Conservation (phyloP, 1,284 basidiomycete species). For the Coniophora puteana region DNA sequence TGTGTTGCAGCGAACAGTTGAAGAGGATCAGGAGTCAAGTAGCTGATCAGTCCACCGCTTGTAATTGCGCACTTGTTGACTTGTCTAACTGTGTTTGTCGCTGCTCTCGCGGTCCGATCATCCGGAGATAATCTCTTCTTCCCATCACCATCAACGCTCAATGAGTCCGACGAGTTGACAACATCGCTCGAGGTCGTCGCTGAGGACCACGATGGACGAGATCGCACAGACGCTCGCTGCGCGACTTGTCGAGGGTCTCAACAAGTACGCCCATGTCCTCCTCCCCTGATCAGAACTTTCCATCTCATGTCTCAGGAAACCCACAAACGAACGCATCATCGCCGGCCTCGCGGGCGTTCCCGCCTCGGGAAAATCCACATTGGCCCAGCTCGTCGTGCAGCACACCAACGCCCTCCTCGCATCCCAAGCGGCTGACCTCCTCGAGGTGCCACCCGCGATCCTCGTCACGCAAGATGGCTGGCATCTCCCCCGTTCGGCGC, state of each 20-base stretch:
- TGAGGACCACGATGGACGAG: conserved; percentile 31
- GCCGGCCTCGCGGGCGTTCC: conserved; percentile 80
- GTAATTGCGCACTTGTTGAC: too few relatives aligned
- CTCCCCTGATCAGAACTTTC: not conserved
- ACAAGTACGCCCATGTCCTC: conserved; percentile 9
- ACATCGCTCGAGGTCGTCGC: too few relatives aligned
- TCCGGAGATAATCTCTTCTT: too few relatives aligned
- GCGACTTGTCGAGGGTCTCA: conserved; percentile 25
- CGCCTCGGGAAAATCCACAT: conserved; percentile 79
- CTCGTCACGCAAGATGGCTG: conserved; percentile 83
- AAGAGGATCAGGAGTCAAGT: too few relatives aligned
- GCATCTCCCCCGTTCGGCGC: conserved; percentile 70
- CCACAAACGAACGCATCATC: conserved; percentile 45
- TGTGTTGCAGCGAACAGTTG: too few relatives aligned
- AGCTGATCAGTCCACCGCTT: too few relatives aligned
- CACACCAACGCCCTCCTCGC: conserved; percentile 41
- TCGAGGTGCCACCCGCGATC: conserved; percentile 36
- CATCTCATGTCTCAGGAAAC: conserved; percentile 1
- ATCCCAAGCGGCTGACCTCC: conserved; percentile 5
- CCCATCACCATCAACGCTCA: too few relatives aligned
- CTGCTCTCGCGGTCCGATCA: too few relatives aligned
- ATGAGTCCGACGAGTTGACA: too few relatives aligned
- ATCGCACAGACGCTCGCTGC: conserved; percentile 29
- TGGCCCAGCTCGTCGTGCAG: conserved; percentile 55
- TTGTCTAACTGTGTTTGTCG: too few relatives aligned